Evolutionary conservation across 208 protist genomes (phyloP).

Genomic region (Leishmania braziliensis): DNA sequence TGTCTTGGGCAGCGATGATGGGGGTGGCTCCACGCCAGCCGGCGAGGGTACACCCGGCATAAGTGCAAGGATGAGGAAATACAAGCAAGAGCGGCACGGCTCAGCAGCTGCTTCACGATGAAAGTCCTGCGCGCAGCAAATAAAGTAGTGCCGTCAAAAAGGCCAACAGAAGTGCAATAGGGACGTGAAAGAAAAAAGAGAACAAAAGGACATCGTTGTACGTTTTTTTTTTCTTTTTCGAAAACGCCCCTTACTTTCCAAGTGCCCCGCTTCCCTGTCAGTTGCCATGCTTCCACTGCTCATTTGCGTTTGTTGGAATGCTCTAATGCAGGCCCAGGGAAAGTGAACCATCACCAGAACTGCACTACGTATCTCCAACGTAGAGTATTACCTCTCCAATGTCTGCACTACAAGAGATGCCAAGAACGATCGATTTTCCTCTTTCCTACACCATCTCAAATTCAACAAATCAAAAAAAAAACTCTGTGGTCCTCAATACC

Average conservation of each 20-base stretch:
- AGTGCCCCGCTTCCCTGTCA: background rate
- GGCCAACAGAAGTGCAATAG: background rate
- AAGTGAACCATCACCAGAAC: background rate
- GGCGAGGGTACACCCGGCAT: background rate
- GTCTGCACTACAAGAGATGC: background rate
- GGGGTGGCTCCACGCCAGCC: background rate
- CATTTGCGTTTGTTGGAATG: background rate
- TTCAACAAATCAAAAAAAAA: conserved; percentile 11
- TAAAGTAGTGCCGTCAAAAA: background rate
- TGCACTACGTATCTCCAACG: background rate
- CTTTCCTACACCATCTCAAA: background rate
- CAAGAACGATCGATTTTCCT: background rate
- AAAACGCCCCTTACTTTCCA: background rate
- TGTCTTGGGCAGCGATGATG: conserved; percentile 15
- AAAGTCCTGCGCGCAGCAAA: background rate
- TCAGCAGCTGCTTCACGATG: background rate
- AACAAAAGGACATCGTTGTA: too few relatives aligned
- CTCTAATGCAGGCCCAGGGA: background rate
- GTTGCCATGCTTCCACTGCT: background rate
- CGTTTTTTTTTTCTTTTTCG: background rate
- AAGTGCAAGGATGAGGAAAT: background rate
- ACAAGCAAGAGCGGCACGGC: background rate
- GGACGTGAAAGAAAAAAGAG: background rate
- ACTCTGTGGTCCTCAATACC: background rate
- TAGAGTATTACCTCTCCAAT: background rate